These are phyloP conservation scores for Kwoniella dendrophila DNA, from an alignment of 768 basidiomycete species.

Conservation along the genomic window DNA sequence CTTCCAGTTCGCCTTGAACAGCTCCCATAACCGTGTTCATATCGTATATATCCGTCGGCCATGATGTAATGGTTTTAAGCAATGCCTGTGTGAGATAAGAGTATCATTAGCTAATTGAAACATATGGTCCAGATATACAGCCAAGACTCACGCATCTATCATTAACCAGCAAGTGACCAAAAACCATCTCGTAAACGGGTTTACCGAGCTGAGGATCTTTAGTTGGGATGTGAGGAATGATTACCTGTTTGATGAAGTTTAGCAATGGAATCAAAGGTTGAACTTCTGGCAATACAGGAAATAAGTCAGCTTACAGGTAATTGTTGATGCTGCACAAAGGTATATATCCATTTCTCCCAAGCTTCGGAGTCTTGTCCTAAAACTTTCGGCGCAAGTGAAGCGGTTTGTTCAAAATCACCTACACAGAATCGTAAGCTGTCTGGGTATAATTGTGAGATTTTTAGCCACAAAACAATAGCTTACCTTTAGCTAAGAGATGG, in stretches of 20 bases:
- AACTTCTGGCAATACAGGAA: no score
- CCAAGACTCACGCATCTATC: conserved; percentile 66
- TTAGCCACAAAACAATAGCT: conserved; percentile 35
- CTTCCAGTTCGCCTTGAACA: conserved; percentile 78
- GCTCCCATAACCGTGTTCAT: conserved; percentile 84
- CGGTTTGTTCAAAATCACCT: conserved; percentile 77
- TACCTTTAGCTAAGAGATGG: conserved; percentile 79
- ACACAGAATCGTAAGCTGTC: neutral
- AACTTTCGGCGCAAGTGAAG: conserved; percentile 78
- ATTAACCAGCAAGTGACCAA: conserved; percentile 78
- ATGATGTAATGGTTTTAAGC: conserved; percentile 74
- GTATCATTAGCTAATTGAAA: neutral
- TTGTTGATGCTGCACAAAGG: conserved; percentile 77
- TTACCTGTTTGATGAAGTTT: conserved; percentile 68
- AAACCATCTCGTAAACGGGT: conserved; percentile 91
- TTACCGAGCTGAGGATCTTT: conserved; percentile 75
- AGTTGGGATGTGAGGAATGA: conserved; percentile 88
- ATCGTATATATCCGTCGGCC: conserved; percentile 91
- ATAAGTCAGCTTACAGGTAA: conserved; percentile 75
- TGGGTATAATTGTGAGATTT: neutral
- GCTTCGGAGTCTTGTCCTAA: conserved; percentile 73
- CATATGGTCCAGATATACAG: neutral
- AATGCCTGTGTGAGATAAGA: conserved; percentile 63
- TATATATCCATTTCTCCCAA: conserved; percentile 97
- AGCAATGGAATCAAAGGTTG: no score